Conservation (phyloP, 164 flowering plant species). For the Piper betle region DNA sequence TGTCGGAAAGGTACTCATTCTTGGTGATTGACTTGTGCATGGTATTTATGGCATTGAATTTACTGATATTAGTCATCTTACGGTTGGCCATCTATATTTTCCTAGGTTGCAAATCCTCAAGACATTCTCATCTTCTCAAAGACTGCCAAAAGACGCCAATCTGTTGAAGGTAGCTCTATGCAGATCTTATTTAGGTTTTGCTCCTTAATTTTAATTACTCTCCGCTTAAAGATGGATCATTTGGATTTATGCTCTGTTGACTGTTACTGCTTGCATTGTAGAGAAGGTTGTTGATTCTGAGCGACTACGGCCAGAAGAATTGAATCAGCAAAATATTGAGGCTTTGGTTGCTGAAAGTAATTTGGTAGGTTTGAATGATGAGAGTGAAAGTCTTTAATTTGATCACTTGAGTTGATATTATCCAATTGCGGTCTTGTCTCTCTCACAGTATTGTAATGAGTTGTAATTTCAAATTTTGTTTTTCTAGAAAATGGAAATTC, state of each 20-base stretch:
- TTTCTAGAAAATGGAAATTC: slow-evolving; percentile 97
- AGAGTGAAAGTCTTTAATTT: not conserved
- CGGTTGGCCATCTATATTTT: slow-evolving; percentile 7
- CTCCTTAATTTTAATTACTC: not conserved
- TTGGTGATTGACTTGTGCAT: not conserved
- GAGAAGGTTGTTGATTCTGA: slow-evolving; percentile 70
- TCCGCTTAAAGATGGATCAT: too few species aligned
- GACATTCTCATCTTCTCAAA: slow-evolving; percentile 96
- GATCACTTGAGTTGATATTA: not conserved
- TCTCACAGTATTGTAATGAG: not conserved
- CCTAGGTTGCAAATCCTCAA: slow-evolving; percentile 97
- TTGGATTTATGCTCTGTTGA: not conserved
- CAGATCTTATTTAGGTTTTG: not conserved
- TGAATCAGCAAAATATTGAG: slow-evolving; percentile 95
- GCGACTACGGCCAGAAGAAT: slow-evolving; percentile 88
- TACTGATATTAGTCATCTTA: not conserved
- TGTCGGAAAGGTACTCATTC: slow-evolving; percentile 79
- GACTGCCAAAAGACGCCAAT: slow-evolving; percentile 42
- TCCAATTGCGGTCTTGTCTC: not conserved
- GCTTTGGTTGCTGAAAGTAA: slow-evolving; percentile 95
- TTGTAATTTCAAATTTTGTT: slow-evolving; percentile 1
- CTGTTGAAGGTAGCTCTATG: slow-evolving; percentile 38
- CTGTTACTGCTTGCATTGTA: slow-evolving; percentile 14
- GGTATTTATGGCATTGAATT: not conserved
- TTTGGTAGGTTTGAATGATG: slow-evolving; percentile 36